Evolutionary conservation across 108 stramenopile genomes (phyloP).

Genomic region (Nitzschia sp.): DNA sequence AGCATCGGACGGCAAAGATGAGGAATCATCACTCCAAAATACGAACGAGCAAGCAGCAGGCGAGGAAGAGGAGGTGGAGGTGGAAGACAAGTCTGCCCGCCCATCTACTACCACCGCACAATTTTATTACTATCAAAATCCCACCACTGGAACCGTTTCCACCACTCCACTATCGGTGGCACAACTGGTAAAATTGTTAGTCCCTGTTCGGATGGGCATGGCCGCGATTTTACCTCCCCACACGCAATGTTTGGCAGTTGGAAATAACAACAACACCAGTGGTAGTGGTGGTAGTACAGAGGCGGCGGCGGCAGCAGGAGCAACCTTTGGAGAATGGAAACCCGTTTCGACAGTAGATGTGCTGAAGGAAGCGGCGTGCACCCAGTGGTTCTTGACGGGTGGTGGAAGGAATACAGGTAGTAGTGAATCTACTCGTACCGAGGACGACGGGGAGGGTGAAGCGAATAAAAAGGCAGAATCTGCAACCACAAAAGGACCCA

Average conservation of each 20-base stretch:
- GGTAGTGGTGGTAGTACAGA: background rate
- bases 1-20: too few relatives aligned
- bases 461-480: background rate
- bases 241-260: constrained; percentile 26
- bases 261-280: background rate
- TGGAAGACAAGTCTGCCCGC: too few relatives aligned
- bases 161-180: constrained; percentile 43
- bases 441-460: too few relatives aligned
- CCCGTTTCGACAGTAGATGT: constrained; percentile 38
- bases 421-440: background rate
- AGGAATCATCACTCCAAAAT: too few relatives aligned
- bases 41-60: too few relatives aligned
- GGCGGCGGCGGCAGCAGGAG: constrained; percentile 13
- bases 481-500: constrained; percentile 15
- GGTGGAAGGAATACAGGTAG: background rate
- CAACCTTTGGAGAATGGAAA: constrained; percentile 51
- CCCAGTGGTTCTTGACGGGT: constrained; percentile 60
- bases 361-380: constrained; percentile 53
- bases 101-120: background rate
- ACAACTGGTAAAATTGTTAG: constrained; percentile 66
- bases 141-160: constrained; percentile 55
- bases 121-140: constrained; percentile 65
- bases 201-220: constrained; percentile 41
- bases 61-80: too few relatives aligned
- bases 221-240: constrained; percentile 38